These are phyloP conservation scores for Sclerotinia minor DNA, from an alignment of 2,329 filamentous ascomycete genomes.

Conservation along the genomic window DNA sequence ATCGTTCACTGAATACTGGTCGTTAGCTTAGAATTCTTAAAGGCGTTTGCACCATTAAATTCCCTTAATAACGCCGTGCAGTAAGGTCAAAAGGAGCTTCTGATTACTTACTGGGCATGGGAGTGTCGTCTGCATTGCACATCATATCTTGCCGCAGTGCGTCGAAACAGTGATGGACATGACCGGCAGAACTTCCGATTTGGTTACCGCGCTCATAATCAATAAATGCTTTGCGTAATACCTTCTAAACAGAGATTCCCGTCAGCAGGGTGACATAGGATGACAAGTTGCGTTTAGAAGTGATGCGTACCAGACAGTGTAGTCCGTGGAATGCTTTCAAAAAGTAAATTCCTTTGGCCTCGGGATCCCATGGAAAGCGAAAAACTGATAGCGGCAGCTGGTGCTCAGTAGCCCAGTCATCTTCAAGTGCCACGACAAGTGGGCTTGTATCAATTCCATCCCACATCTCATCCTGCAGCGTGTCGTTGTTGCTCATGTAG, in stretches of 20 bases:
- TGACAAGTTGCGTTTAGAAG: background rate
- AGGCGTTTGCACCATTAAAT: background rate
- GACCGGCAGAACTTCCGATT: background rate
- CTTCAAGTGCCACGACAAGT: background rate
- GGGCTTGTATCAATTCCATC: conserved; percentile 1
- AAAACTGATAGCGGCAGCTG: conserved; percentile 7
- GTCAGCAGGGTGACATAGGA: background rate
- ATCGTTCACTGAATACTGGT: background rate
- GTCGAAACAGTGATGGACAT: conserved; percentile 23
- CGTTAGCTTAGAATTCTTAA: background rate
- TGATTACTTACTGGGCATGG: conserved; percentile 7
- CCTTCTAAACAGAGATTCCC: background rate
- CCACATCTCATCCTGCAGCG: conserved; percentile 13
- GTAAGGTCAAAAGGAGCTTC: background rate
- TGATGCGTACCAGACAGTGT: conserved; percentile 10
- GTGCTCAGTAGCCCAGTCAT: conserved; percentile 7
- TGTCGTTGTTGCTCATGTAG: conserved; percentile 19
- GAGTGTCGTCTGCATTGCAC: conserved; percentile 23
- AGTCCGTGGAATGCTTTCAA: conserved; percentile 15
- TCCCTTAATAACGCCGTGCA: background rate
- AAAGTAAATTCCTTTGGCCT: conserved; percentile 16
- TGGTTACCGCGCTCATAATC: background rate
- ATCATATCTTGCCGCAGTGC: conserved; percentile 23
- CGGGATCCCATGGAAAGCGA: conserved; percentile 15
- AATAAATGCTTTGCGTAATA: background rate